Base-by-base conservation (phyloP, 2,329 filamentous ascomycete genomes). In the Mollisia scopiformis region DNA sequence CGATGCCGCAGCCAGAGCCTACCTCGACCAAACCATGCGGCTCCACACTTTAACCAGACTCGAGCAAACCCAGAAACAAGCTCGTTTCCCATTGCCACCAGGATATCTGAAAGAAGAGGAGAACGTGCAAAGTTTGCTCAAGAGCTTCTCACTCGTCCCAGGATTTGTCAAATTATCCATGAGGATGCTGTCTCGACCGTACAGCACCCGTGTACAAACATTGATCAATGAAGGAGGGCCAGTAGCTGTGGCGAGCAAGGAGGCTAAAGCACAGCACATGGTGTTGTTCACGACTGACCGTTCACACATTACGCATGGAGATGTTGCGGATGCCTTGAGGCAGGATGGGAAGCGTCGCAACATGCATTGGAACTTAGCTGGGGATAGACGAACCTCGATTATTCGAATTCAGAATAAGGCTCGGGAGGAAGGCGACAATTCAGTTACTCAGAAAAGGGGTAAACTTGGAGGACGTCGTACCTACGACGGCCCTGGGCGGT, bases 1-100 rank as follows among this genome's bases (percentile, higher is more conserved):
- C 23, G 71, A 77, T 19, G 76, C 79, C n/a, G 83, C 86, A 13
- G 89, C 90, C 0, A 72, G 77, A 7, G 79, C 83, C 41, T 93
- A 91, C 74, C 81, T 84, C 56, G 77, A 80, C 25, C 83, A 86
- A 62, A 80, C 82, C 0, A 70, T 74, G 8, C 76, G 81, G 6
- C 75, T 89, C 16, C 82, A 85, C 72, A 71, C 72, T 14, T 72
- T 86, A 4, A 76, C 77, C 35, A 74, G 75, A 43, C 63, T 65
- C 28, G 47, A 13, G 21, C 27, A 6, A 35, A 50, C 13, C 19
- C 33, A 23, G 57, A 43, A 19, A 30, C 54, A 47, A 70, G 76
- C 6, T 71, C 43, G 23, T 6, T 47, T 81, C 5, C 75, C 78
- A 2, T 73, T 75, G 3, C 77, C 78, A 2, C 74, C 73, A 11